These are phyloP conservation scores for Microsporum canis DNA, from an alignment of 2,329 filamentous ascomycete genomes.

Conservation along the genomic window DNA sequence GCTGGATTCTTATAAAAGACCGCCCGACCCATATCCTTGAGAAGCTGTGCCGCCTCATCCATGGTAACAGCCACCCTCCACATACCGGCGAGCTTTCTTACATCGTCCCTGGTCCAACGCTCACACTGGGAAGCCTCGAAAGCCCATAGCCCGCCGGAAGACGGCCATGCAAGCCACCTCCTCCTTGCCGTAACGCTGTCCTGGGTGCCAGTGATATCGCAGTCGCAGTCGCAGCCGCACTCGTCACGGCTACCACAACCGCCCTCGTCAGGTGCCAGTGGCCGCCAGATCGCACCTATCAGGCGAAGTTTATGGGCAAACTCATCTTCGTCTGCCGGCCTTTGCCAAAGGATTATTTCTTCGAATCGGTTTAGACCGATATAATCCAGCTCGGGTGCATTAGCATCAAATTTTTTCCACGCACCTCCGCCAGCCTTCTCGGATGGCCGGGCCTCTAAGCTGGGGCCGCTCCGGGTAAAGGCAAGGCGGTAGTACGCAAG, in stretches of 20 bases:
- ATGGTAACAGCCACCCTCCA: neutral
- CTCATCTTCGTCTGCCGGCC: neutral
- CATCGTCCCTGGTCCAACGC: neutral
- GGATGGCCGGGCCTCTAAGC: neutral
- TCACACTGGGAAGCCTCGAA: neutral
- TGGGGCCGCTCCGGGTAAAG: neutral
- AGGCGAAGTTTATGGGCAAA: neutral
- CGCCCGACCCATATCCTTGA: neutral
- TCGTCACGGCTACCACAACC: too few species aligned
- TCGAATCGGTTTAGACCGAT: neutral
- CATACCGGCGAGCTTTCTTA: neutral
- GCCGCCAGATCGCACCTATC: neutral
- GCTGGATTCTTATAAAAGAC: neutral
- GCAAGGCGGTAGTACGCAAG: neutral
- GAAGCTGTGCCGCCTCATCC: neutral
- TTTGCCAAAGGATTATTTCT: neutral
- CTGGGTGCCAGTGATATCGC: neutral
- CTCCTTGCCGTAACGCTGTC: neutral
- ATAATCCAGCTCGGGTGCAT: neutral
- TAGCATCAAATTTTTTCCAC: neutral
- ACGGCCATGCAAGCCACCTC: neutral
- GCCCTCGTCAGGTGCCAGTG: neutral
- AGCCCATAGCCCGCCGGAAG: neutral
- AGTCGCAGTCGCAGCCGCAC: too few species aligned
- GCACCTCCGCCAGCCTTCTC: neutral